A percentile compares a stretch with the other conserved stretches of the same genome.
Conservation (phyloP, 306 rosid genomes). For the Castanea sativa region DNA sequence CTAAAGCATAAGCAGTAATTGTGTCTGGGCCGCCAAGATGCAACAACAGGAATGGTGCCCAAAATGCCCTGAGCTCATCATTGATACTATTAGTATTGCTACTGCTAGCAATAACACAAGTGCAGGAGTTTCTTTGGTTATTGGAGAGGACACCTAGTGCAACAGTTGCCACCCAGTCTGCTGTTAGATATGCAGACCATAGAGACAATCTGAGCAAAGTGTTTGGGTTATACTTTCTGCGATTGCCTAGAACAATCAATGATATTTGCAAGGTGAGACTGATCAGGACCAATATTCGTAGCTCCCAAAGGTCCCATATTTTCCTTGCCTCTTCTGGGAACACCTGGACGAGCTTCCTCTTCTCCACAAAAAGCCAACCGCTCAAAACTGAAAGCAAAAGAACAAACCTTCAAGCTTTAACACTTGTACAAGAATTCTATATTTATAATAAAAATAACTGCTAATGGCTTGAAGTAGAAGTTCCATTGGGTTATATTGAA, state of each 20-base stretch:
- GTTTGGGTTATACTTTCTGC: neutral
- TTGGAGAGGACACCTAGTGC: neutral
- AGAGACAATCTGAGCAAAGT: neutral
- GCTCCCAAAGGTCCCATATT: slow-evolving; percentile 1
- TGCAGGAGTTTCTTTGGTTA: neutral
- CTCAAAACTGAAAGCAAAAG: neutral
- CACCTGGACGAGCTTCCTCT: neutral
- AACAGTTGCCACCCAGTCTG: neutral
- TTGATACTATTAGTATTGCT: neutral
- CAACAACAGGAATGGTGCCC: neutral
- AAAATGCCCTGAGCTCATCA: neutral
- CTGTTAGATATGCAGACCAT: neutral
- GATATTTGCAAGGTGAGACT: neutral
- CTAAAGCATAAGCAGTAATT: neutral
- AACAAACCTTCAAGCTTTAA: neutral
- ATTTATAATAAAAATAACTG: neutral
- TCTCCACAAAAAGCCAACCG: neutral
- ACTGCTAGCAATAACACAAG: neutral
- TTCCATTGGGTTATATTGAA: no score
- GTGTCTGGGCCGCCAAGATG: neutral
- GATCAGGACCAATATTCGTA: neutral
- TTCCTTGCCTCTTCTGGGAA: neutral
- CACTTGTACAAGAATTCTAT: neutral
- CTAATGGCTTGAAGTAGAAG: no score
- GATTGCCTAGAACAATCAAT: neutral